phyloP scores from a whole-genome alignment of 2,329 filamentous ascomycete genomes.

The Talaromyces verruculosus region DNA sequence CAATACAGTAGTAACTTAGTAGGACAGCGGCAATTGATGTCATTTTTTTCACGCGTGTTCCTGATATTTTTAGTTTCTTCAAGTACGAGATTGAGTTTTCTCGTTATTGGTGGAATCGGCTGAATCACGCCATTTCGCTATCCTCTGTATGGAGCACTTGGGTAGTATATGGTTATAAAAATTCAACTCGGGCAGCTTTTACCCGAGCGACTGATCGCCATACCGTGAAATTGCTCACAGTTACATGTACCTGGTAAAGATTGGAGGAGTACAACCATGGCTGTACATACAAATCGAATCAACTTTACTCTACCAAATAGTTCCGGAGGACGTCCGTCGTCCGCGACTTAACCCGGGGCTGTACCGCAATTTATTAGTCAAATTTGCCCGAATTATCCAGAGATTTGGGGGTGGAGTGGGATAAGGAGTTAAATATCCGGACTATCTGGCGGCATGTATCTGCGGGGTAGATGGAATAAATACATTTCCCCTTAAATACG shows the following conservation, averaged over 20 bases:
- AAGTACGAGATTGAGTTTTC: not conserved
- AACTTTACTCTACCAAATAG: not conserved
- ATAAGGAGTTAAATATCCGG: not conserved
- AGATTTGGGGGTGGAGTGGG: not conserved
- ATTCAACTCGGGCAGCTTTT: no score
- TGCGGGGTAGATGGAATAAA: not conserved
- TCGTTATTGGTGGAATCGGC: conserved; percentile 1
- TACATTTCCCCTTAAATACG: not conserved
- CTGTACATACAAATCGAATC: not conserved
- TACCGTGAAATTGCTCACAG: not conserved
- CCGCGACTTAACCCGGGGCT: not conserved
- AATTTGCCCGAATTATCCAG: not conserved
- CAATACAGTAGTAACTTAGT: no score
- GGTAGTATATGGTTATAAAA: no score
- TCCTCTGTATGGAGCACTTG: not conserved
- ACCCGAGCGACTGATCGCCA: no score
- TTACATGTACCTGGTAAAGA: not conserved
- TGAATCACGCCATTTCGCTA: not conserved
- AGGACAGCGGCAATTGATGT: not conserved
- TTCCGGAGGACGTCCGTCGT: not conserved
- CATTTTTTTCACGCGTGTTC: not conserved
- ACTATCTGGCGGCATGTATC: not conserved
- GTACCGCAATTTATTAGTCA: not conserved
- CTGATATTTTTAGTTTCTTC: not conserved
- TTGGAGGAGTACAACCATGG: not conserved